Evolutionary conservation across 2,329 filamentous ascomycete genomes (phyloP).

Genomic region (Ophiosphaerella narmari): DNA sequence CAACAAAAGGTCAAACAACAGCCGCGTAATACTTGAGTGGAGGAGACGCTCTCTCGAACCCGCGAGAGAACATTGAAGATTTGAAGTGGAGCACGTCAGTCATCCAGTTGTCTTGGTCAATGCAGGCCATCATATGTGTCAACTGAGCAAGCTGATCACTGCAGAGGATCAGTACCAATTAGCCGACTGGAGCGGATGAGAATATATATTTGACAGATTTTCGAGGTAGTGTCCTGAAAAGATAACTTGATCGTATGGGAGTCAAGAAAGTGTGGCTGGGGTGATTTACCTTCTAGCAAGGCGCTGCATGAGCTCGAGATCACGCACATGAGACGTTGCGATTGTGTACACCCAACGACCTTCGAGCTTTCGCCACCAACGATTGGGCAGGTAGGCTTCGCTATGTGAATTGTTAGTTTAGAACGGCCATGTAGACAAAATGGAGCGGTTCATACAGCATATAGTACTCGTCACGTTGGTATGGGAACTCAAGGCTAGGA

Average conservation of each 20-base stretch:
- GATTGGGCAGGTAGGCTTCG: constrained; percentile 61
- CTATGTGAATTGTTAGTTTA: constrained; percentile 17
- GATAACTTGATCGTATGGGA: neutral
- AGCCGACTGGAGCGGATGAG: neutral
- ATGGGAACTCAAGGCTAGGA: constrained; percentile 58
- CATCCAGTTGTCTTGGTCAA: constrained; percentile 23
- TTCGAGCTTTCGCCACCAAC: constrained; percentile 56
- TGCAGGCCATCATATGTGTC: constrained; percentile 20
- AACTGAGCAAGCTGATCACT: constrained; percentile 23
- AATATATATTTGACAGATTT: neutral
- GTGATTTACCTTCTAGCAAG: constrained; percentile 14
- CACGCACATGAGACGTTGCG: constrained; percentile 45
- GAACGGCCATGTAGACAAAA: neutral
- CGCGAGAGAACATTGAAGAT: constrained; percentile 13
- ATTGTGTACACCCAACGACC: constrained; percentile 57
- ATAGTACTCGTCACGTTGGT: constrained; percentile 63
- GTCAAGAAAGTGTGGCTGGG: neutral
- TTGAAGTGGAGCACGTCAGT: constrained; percentile 22
- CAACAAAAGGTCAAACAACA: constrained; percentile 2
- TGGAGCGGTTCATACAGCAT: constrained; percentile 46
- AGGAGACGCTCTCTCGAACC: neutral
- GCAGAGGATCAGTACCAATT: constrained; percentile 9
- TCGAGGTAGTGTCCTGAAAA: neutral
- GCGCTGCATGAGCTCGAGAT: constrained; percentile 40
- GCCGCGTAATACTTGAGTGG: constrained; percentile 10